These are phyloP conservation scores for Backusella macrospora DNA, from an alignment of 192 early-diverging fungal species.

Conservation along the genomic window DNA sequence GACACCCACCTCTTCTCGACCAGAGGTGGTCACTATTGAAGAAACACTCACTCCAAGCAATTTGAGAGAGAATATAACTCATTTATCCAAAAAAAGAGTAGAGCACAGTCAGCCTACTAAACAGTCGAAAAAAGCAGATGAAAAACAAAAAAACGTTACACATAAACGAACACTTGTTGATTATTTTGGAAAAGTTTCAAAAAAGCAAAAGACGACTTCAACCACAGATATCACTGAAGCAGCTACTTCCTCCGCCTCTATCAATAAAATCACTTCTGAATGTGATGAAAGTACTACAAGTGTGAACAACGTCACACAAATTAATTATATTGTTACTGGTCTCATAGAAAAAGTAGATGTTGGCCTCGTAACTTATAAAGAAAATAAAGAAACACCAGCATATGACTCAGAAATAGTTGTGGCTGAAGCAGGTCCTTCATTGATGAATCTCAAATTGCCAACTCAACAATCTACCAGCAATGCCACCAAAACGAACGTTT, in stretches of 20 bases:
- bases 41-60: too few relatives aligned
- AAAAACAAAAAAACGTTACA: background rate
- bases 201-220: background rate
- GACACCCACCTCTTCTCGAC: background rate
- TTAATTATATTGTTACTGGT: background rate
- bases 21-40: background rate
- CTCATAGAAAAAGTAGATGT: background rate
- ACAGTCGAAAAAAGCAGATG: background rate
- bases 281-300: background rate
- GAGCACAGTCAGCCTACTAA: background rate
- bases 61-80: too few relatives aligned
- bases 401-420: background rate
- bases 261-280: background rate
- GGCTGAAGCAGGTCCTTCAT: background rate
- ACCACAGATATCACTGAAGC: background rate
- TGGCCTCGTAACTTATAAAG: too few relatives aligned
- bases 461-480: background rate
- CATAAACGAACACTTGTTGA: background rate
- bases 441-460: background rate
- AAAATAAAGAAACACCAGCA: too few relatives aligned
- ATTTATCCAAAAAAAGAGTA: too few relatives aligned
- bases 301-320: background rate
- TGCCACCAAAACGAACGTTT: background rate
- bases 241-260: background rate
- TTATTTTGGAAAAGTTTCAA: background rate